Evolutionary conservation across 352 stramenopile genomes (phyloP).

Genomic region (Globisporangium radiosum): DNA sequence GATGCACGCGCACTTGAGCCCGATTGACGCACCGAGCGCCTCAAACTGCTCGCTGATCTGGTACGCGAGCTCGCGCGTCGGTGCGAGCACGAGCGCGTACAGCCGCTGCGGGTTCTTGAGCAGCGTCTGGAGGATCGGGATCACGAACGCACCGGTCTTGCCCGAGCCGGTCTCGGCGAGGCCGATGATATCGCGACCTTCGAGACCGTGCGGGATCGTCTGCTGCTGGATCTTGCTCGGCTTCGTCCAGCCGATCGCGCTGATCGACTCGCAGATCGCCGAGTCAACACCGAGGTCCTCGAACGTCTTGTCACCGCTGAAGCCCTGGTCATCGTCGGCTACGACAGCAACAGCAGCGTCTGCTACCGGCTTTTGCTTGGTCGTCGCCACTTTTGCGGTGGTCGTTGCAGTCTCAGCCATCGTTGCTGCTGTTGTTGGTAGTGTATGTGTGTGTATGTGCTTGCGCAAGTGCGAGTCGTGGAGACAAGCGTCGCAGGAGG

Average conservation of each 20-base stretch:
- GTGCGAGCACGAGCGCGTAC: slow-evolving; percentile 89
- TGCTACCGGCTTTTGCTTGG: neutral
- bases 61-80: slow-evolving; percentile 93
- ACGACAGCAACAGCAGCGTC: neutral
- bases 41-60: slow-evolving; percentile 95
- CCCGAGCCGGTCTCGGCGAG: slow-evolving; percentile 93
- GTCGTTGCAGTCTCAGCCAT: neutral
- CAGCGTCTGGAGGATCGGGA: slow-evolving; percentile 91
- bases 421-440: neutral
- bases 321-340: slow-evolving; percentile 31
- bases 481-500: too few relatives aligned
- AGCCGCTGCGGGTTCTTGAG: slow-evolving; percentile 87
- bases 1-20: slow-evolving; percentile 89
- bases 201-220: slow-evolving; percentile 89
- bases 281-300: slow-evolving; percentile 86
- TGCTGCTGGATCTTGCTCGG: slow-evolving; percentile 95
- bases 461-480: too few relatives aligned
- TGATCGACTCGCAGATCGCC: slow-evolving; percentile 89
- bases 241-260: slow-evolving; percentile 88
- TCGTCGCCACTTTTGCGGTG: neutral
- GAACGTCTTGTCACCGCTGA: slow-evolving; percentile 81
- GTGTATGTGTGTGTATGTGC: neutral
- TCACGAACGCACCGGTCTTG: slow-evolving; percentile 94
- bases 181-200: slow-evolving; percentile 96
- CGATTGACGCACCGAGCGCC: slow-evolving; percentile 87